Evolutionary conservation across 257 asterid species (phyloP), one percentile per base, ranked within the genome.

Genomic region (Lantana camara): DNA sequence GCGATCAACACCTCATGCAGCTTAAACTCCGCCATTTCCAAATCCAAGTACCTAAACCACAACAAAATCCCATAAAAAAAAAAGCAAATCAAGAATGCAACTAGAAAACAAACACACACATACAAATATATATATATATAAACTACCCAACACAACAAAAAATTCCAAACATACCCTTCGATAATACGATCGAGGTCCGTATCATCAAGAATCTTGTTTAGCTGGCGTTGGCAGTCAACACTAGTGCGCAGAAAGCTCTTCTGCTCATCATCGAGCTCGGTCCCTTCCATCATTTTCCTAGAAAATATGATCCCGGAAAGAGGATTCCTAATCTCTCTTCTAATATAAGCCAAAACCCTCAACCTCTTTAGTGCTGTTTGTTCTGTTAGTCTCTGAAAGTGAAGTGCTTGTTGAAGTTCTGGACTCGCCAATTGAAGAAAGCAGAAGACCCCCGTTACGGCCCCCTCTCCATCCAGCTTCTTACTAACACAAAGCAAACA

Each of bases 341-440:
- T 78, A 59, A 90, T 79, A 66, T 93, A 93, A 20, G 93, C 82
- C 48, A 93, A 71, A 17, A 81, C 92, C 70, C 72, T 75, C 71
- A 72, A 75, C 72, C 95, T 86, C 77, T 93, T 93, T 75, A 78
- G 5, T 0, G 96, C 99, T 8, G 87, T 84, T 71, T 82, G 89
- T 72, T 88, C 96, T 0, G 97, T 82, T 45, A 93, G 48, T 17
- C 86, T 67, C 74, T 93, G 99, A 67, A 93, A 70, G 49, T 90
- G 95, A 55, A 93, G 96, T 0, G 99, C 97, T 48, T 83, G 97
- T 64, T 93, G 97, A 42, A 93, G 84, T 81, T 93, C 99, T 7
- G 77, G 96, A 71, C 99, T 93, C 20, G 97, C 97, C 34, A 93
- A 79, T 78, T 93, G 99, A 66, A 93, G 72, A 83, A 93, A 93